These are phyloP conservation scores for Globisporangium megalacanthum DNA, from an alignment of 352 stramenopile species.

Conservation along the genomic window DNA sequence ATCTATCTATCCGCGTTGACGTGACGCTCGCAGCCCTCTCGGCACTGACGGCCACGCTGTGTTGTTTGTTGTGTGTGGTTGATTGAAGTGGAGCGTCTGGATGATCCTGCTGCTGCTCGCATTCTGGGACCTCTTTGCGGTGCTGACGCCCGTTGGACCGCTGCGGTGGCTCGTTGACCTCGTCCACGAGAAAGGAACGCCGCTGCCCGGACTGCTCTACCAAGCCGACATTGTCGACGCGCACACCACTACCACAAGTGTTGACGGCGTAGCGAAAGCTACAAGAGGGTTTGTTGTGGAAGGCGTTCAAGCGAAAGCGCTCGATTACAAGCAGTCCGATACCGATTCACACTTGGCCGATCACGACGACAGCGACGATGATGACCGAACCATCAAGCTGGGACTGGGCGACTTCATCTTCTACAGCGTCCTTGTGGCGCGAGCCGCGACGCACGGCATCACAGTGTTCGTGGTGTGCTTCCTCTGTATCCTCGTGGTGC, in stretches of 20 bases:
- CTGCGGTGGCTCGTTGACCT: conserved; percentile 92
- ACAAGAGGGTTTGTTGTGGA: neutral
- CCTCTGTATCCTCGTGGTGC: conserved; percentile 86
- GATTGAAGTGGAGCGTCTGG: conserved; percentile 74
- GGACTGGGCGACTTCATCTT: conserved; percentile 98
- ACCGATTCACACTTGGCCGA: conserved; percentile 14
- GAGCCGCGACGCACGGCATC: conserved; percentile 91
- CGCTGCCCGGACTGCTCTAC: conserved; percentile 93
- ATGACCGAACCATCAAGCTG: conserved; percentile 83
- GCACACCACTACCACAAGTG: conserved; percentile 15
- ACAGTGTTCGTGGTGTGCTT: conserved; percentile 90
- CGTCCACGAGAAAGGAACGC: conserved; percentile 84
- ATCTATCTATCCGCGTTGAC: neutral
- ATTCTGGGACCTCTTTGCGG: conserved; percentile 97
- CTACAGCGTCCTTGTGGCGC: conserved; percentile 95
- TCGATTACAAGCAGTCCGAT: conserved; percentile 8
- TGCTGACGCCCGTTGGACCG: conserved; percentile 93
- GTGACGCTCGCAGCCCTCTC: too few species aligned
- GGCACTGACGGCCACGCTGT: neutral
- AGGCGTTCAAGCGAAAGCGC: neutral
- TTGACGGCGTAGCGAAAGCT: neutral
- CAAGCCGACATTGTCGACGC: conserved; percentile 76
- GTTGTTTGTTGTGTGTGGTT: neutral
- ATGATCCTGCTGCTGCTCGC: conserved; percentile 90
- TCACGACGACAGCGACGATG: conserved; percentile 17